Percentiles rank a stretch among this genome's conserved stretches.
Conservation (phyloP, 2,329 filamentous ascomycete species). For the Daldinia eschscholtzii region DNA sequence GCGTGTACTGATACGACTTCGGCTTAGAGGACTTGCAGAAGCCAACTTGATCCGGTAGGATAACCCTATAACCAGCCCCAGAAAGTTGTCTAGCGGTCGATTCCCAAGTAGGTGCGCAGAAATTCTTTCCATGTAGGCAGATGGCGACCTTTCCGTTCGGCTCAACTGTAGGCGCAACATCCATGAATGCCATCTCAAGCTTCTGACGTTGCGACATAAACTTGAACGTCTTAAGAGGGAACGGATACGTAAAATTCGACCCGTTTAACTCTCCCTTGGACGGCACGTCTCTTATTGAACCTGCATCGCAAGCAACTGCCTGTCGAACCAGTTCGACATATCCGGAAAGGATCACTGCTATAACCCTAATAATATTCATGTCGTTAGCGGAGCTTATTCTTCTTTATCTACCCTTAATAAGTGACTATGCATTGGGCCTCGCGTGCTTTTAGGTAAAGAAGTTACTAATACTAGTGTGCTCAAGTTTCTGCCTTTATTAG, state of each 20-base stretch:
- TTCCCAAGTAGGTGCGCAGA: slow-evolving; percentile 67
- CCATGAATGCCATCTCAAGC: slow-evolving; percentile 70
- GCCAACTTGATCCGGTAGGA: slow-evolving; percentile 67
- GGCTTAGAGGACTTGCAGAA: slow-evolving; percentile 70
- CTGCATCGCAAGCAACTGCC: slow-evolving; percentile 35
- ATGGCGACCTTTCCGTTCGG: slow-evolving; percentile 59
- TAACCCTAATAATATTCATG: slow-evolving; percentile 20
- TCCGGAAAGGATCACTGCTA: slow-evolving; percentile 35
- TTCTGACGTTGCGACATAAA: slow-evolving; percentile 62
- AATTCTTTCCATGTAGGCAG: slow-evolving; percentile 68
- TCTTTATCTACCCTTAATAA: neutral
- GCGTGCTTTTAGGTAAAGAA: neutral
- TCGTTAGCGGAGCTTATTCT: neutral
- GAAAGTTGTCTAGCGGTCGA: slow-evolving; percentile 60
- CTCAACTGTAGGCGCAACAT: slow-evolving; percentile 56
- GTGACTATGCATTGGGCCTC: neutral
- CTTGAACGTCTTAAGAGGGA: slow-evolving; percentile 62
- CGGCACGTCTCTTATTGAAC: slow-evolving; percentile 53
- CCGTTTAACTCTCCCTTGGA: slow-evolving; percentile 60
- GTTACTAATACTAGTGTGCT: neutral
- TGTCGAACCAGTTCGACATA: slow-evolving; percentile 26
- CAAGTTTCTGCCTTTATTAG: slow-evolving; percentile 1
- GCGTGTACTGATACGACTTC: slow-evolving; percentile 63
- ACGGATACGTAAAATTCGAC: slow-evolving; percentile 67
- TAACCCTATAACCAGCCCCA: slow-evolving; percentile 62